phyloP scores from a whole-genome alignment of 306 rosid genomes.

The Quercus ilex region DNA sequence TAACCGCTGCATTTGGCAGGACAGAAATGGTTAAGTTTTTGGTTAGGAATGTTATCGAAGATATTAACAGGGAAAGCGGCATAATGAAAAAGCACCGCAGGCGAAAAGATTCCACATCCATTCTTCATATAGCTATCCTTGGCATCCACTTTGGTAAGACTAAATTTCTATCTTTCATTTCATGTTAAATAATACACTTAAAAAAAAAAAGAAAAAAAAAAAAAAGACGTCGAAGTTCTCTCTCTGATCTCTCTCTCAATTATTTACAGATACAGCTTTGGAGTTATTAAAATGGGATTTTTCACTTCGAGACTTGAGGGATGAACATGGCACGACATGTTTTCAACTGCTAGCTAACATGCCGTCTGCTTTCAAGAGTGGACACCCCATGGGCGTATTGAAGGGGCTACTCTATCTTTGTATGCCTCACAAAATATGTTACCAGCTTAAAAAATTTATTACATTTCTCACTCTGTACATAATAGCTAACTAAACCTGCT shows the following conservation, averaged over 20 bases:
- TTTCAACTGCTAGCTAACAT: constrained; percentile 17
- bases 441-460: not conserved
- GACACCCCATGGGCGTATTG: not conserved
- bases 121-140: constrained; percentile 27
- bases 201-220: too few species aligned
- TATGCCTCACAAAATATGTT: not conserved
- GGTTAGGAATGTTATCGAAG: not conserved
- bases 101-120: not conserved
- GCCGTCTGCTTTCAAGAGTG: constrained; percentile 22
- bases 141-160: constrained; percentile 22
- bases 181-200: not conserved
- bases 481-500: not conserved
- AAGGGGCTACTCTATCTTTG: not conserved
- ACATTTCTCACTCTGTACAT: not conserved
- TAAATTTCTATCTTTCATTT: not conserved
- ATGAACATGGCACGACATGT: constrained; percentile 12
- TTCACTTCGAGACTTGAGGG: not conserved
- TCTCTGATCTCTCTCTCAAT: not conserved
- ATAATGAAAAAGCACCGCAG: not conserved
- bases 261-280: constrained; percentile 11
- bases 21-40: not conserved
- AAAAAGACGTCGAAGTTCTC: too few species aligned
- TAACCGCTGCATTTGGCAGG: constrained; percentile 10
- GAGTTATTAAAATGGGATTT: not conserved
- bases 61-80: not conserved